Percentiles rank a stretch among this genome's conserved stretches.
phyloP scores from a whole-genome alignment of 208 protist species.

The Histomonas meleagridis region DNA sequence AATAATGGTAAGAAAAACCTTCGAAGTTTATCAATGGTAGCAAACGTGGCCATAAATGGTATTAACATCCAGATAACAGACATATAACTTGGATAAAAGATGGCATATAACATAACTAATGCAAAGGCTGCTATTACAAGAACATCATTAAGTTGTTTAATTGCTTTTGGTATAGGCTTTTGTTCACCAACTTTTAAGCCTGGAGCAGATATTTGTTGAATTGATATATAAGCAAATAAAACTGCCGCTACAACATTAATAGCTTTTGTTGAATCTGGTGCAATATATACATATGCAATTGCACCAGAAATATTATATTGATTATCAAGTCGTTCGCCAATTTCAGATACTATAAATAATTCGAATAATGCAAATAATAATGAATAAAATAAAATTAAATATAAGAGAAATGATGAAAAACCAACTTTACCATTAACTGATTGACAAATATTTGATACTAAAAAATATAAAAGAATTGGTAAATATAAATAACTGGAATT shows the following conservation, averaged over 20 bases:
- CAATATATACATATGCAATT: background rate
- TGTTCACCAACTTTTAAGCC: background rate
- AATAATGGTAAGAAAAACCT: background rate
- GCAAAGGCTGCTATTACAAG: background rate
- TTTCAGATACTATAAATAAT: background rate
- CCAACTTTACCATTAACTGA: background rate
- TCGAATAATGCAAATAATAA: conserved; percentile 15
- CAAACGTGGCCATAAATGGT: background rate
- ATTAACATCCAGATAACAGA: background rate
- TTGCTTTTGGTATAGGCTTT: background rate
- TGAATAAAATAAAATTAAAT: background rate
- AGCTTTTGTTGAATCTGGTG: background rate
- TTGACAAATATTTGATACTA: background rate
- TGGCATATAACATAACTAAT: background rate
- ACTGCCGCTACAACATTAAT: background rate
- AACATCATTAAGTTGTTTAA: background rate
- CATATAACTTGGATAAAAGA: background rate
- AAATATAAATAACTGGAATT: background rate
- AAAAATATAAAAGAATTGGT: background rate
- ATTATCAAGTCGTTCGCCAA: too few species aligned
- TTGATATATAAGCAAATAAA: background rate
- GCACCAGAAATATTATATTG: background rate
- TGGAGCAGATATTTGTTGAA: background rate
- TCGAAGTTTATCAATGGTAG: background rate
- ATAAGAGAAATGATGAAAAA: background rate